Evolutionary conservation across 805 yeast species (phyloP).

Genomic region (Pichia occidentalis): DNA sequence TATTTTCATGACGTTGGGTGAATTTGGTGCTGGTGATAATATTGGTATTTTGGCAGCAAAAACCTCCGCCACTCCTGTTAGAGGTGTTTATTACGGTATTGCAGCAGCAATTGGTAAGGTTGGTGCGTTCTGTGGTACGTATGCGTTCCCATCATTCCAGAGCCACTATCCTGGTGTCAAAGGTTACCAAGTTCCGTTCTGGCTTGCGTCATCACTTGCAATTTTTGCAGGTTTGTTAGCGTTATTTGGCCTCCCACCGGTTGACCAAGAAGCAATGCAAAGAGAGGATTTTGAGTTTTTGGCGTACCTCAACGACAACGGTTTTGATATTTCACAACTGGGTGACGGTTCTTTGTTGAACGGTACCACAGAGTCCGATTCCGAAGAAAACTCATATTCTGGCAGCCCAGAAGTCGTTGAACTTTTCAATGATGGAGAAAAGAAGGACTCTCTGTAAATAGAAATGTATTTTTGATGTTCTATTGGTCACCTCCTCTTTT

Average conservation of each 20-base stretch:
- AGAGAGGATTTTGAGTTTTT: constrained; percentile 70
- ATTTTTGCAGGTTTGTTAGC: constrained; percentile 64
- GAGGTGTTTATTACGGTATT: constrained; percentile 87
- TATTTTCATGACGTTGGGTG: constrained; percentile 81
- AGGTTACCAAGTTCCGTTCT: constrained; percentile 75
- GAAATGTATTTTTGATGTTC: too few relatives aligned
- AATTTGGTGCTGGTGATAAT: constrained; percentile 92
- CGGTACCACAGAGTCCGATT: too few relatives aligned
- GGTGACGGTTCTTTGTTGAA: constrained; percentile 33
- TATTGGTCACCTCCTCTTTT: not conserved
- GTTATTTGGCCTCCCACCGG: constrained; percentile 66
- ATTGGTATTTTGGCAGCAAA: constrained; percentile 84
- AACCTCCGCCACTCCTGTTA: constrained; percentile 76
- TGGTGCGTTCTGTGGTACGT: constrained; percentile 90
- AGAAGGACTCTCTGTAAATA: too few relatives aligned
- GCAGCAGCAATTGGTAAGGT: constrained; percentile 90
- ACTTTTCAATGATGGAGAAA: not conserved
- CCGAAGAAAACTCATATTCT: too few relatives aligned
- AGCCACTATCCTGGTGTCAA: constrained; percentile 49
- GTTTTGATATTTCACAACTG: constrained; percentile 60
- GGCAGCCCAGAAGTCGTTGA: constrained; percentile 5
- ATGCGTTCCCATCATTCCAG: constrained; percentile 78
- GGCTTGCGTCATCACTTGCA: constrained; percentile 73
- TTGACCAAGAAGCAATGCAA: constrained; percentile 77
- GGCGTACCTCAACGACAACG: constrained; percentile 57